phyloP scores from a whole-genome alignment of 1,284 basidiomycete genomes.

The Sanghuangporus baumii region DNA sequence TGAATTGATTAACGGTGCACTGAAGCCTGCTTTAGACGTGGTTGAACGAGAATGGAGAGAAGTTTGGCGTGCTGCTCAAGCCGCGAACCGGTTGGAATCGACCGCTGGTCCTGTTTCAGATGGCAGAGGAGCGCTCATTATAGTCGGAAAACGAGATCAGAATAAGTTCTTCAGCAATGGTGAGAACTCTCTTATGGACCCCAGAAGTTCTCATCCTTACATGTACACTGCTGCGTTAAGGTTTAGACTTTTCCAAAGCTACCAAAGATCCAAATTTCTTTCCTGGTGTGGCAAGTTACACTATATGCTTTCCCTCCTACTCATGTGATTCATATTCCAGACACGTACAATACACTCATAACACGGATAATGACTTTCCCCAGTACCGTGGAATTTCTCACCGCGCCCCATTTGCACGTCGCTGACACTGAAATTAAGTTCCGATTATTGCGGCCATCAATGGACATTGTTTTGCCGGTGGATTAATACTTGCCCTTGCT shows the following conservation, averaged over 20 bases:
- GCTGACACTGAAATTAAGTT: slow-evolving; percentile 36
- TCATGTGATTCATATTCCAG: slow-evolving; percentile 26
- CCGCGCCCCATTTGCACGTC: neutral
- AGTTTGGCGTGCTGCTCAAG: slow-evolving; percentile 39
- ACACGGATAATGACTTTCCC: slow-evolving; percentile 61
- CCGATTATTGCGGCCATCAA: slow-evolving; percentile 87
- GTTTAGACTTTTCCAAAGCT: slow-evolving; percentile 67
- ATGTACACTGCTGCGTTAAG: slow-evolving; percentile 29
- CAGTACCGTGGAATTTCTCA: slow-evolving; percentile 37
- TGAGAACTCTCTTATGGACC: slow-evolving; percentile 24
- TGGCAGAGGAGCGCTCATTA: slow-evolving; percentile 67
- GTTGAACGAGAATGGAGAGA: slow-evolving; percentile 79
- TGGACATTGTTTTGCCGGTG: slow-evolving; percentile 89
- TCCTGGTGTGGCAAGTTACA: slow-evolving; percentile 40
- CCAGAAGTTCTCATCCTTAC: too few species aligned
- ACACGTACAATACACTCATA: slow-evolving; percentile 50
- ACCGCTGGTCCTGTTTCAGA: slow-evolving; percentile 31
- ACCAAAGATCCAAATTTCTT: slow-evolving; percentile 70
- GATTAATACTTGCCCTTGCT: slow-evolving; percentile 71
- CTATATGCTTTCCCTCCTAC: neutral
- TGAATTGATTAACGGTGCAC: slow-evolving; percentile 51
- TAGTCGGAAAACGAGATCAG: slow-evolving; percentile 67
- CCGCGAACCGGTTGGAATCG: slow-evolving; percentile 30
- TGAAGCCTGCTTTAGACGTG: slow-evolving; percentile 68
- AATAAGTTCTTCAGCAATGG: slow-evolving; percentile 92